Conservation (phyloP, 2,329 filamentous ascomycete genomes). For the Diaporthe ilicicola region DNA sequence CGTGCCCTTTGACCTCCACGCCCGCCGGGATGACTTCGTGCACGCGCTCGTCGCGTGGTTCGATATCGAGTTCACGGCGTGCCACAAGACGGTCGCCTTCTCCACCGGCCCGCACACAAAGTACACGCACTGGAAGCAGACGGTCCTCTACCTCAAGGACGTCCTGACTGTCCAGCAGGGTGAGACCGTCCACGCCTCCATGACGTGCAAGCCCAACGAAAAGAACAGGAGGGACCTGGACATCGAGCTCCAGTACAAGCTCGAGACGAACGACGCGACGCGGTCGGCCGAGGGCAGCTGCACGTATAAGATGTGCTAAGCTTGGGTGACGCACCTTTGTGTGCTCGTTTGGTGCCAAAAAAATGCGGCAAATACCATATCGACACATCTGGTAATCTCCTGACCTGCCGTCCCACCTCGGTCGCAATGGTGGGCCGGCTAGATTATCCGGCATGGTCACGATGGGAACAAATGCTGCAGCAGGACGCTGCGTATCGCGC, state of each 20-base stretch:
- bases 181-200: constrained; percentile 77
- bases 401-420: not conserved
- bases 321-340: constrained; percentile 21
- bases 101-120: constrained; percentile 97
- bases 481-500: constrained; percentile 23
- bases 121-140: constrained; percentile 99
- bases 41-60: constrained; percentile 99
- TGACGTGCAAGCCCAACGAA: constrained; percentile 87
- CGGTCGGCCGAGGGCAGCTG: constrained; percentile 75
- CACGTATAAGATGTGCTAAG: constrained; percentile 81
- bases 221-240: constrained; percentile 97
- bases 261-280: constrained; percentile 78
- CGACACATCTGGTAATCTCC: not conserved
- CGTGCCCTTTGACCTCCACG: constrained; percentile 77
- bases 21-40: constrained; percentile 90
- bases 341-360: not conserved
- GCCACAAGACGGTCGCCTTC: constrained; percentile 98
- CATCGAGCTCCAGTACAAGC: constrained; percentile 84
- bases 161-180: constrained; percentile 90
- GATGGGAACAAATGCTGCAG: not conserved
- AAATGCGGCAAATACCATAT: not conserved
- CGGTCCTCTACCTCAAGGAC: constrained; percentile 96
- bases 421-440: not conserved
- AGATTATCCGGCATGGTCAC: not conserved
- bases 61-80: constrained; percentile 97